These are phyloP conservation scores for Eutypella sp. DNA, from an alignment of 2,329 filamentous ascomycete species.

Conservation along the genomic window DNA sequence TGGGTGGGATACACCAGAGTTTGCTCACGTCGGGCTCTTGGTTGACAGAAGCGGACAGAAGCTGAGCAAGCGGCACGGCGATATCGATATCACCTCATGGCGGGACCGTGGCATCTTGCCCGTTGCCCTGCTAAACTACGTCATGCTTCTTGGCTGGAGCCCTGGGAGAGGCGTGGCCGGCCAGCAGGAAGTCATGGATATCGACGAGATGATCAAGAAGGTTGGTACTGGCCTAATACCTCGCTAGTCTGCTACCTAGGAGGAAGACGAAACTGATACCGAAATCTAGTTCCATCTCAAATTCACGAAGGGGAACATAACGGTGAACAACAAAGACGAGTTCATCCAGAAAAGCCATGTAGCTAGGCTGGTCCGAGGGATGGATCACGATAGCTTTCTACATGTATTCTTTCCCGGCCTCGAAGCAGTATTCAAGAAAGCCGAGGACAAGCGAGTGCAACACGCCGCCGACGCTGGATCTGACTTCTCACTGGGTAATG, in stretches of 20 bases:
- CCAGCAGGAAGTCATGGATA: constrained; percentile 64
- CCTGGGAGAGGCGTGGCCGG: constrained; percentile 32
- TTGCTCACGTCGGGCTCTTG: constrained; percentile 75
- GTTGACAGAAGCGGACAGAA: constrained; percentile 66
- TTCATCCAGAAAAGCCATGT: constrained; percentile 57
- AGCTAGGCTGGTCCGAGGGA: constrained; percentile 1
- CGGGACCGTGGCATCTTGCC: constrained; percentile 42
- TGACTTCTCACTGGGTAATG: not conserved
- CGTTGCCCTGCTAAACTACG: constrained; percentile 66
- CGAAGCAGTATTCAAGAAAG: not conserved
- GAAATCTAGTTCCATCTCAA: constrained; percentile 66
- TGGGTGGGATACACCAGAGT: constrained; percentile 66
- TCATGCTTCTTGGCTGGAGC: constrained; percentile 80
- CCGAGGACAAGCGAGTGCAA: not conserved
- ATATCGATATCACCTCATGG: constrained; percentile 47
- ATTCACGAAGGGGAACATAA: constrained; percentile 87
- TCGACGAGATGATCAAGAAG: constrained; percentile 65
- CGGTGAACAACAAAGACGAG: constrained; percentile 75
- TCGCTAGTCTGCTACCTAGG: not conserved
- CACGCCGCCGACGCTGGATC: not conserved
- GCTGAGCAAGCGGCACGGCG: constrained; percentile 76
- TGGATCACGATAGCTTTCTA: constrained; percentile 2
- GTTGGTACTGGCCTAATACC: constrained; percentile 38
- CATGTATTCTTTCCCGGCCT: constrained; percentile 3
- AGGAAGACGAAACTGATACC: not conserved